Conservation (phyloP, 495 filamentous ascomycete species). For the Talaromyces stipitatus region DNA sequence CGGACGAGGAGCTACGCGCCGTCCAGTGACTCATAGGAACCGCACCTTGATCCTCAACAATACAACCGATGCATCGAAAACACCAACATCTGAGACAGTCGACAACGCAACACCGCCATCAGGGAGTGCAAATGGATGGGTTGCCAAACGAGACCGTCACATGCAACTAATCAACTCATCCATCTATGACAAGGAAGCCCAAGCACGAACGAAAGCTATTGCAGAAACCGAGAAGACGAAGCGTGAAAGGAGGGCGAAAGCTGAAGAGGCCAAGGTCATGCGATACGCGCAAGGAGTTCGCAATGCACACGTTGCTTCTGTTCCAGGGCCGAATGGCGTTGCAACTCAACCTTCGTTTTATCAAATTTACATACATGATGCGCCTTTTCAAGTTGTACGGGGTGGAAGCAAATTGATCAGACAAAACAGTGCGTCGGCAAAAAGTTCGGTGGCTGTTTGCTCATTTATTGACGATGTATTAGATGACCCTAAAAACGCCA, state of each 20-base stretch:
- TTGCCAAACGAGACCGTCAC: constrained; percentile 74
- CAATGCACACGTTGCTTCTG: constrained; percentile 22
- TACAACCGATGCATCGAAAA: constrained; percentile 3
- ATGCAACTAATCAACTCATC: constrained; percentile 83
- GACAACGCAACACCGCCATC: constrained; percentile 24
- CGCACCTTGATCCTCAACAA: constrained; percentile 68
- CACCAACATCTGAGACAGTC: constrained; percentile 13
- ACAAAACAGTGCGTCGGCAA: constrained; percentile 61
- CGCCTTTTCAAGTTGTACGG: constrained; percentile 65
- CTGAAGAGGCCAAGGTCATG: constrained; percentile 52
- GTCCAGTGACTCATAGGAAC: constrained; percentile 51
- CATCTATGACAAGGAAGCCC: constrained; percentile 69
- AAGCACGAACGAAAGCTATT: constrained; percentile 64
- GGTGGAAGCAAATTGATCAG: constrained; percentile 82
- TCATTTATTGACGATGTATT: constrained; percentile 30
- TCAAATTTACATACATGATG: constrained; percentile 66
- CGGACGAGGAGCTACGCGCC: constrained; percentile 36
- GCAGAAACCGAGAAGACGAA: constrained; percentile 61
- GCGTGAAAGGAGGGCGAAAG: constrained; percentile 48
- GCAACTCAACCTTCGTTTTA: constrained; percentile 34
- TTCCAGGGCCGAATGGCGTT: constrained; percentile 27
- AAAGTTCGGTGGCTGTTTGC: too few relatives aligned
- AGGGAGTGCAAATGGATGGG: constrained; percentile 49
- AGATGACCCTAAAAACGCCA: constrained; percentile 58
- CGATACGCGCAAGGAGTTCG: constrained; percentile 31